Base-by-base conservation (phyloP, 371 early-diverging fungal genomes). In the Mycotypha africana region DNA sequence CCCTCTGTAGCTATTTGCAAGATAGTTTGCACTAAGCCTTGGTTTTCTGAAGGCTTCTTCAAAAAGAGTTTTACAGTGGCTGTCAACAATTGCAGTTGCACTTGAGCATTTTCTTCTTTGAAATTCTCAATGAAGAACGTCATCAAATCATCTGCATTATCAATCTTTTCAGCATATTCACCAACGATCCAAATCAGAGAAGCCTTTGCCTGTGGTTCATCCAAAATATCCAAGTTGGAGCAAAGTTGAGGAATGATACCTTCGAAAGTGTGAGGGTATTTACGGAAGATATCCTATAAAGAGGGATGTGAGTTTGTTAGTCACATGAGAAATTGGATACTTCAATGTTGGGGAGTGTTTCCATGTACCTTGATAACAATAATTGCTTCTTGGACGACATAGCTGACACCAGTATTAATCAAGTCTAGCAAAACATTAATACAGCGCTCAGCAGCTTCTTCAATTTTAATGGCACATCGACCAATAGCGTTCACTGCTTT, bases 161-260 rank as follows among this genome's bases (percentile, higher is more conserved):
- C 88, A 43, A 95, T 90, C 24, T 88, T 71, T 52, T 94, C 93
- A 3, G 94, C 91, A 59, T 96, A 94, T 65, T 98, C 92, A 44
- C 98, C 98, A 63, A 98, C 78, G 49, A 95, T 93, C 96, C 95
- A 96, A 54, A 96, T 88, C 65, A 95, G 67, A 4, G 94, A 85
- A 1, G 91, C 86, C 51, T 91, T 92, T 11, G 98, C 95, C 37
- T 92, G 93, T 1, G 97, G 93, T 53, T 94, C 95, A 60, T 92
- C 92, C 49, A 95, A 61, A 10, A 71, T 73, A 41, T 95, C 96
- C 41, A 93, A 65, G 60, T 91, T 88, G 51, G 93, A 89, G 62
- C 96, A 94, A 9, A 97, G 74, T 0, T 84, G 79, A 14, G 85
- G 81, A 45, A 93, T 92, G 24, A 93, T 88, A 20, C 81, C 82